Base-by-base conservation (phyloP, 2,329 filamentous ascomycete species). In the Colletotrichum orbiculare region DNA sequence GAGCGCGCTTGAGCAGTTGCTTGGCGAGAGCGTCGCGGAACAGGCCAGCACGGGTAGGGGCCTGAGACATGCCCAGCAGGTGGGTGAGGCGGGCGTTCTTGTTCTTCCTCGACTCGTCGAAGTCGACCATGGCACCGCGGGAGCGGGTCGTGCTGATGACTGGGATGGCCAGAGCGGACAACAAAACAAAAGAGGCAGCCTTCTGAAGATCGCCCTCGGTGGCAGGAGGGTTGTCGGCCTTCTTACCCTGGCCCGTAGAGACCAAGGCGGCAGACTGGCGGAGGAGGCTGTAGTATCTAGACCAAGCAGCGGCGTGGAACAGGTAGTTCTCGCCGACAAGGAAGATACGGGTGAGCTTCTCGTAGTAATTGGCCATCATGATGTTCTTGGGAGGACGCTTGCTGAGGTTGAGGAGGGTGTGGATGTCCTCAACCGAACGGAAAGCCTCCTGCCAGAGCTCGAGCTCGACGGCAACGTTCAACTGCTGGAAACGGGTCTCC, bases 341-440 rank as follows among this genome's bases (percentile, higher is more conserved):
- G 87, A 99, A 99, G 78, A 99, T 99, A 69, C 94, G 90, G 45
- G 96, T 97, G 64, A 99, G 89, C 84, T 98, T 98, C 86, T 99
- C 96, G 81, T 98, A 99, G 87, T 99, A 99, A 85, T 98, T 99
- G 82, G 96, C 96, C 96, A 99, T 99, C 96, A 99, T 98, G 76
- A 97, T 86, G 78, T 97, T 97, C 90, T 98, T 98, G 59, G 96
- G 91, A 43, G 94, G 94, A 60, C 96, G 92, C 88, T 98, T 98
- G 90, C 95, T 98, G 72, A 98, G 87, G 83, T 91, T 98, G 71
- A 99, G 89, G 60, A 99, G 88, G 55, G 94, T 98, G 83, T 99
- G 96, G 72, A 98, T 98, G 77, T 99, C 96, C 82, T 99, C 96
- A 54, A 99, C 95, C 75, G 94, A 97, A 79, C 96, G 92, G 91